phyloP scores from a whole-genome alignment of 768 basidiomycete genomes.

The Clitopilus hobsonii region DNA sequence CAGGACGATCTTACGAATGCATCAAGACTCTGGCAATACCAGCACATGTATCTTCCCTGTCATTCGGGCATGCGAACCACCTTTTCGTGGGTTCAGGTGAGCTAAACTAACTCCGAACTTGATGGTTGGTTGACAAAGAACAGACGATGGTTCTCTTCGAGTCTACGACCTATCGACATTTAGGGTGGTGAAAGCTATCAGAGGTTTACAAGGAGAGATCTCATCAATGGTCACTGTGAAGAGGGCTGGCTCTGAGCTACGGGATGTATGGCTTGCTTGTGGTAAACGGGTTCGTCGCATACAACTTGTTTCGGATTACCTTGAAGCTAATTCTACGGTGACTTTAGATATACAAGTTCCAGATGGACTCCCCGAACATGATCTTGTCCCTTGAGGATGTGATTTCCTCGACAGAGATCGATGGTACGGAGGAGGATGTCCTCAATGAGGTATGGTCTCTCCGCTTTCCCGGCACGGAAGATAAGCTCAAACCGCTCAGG shows the following conservation, averaged over 20 bases:
- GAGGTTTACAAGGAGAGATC: slow-evolving; percentile 51
- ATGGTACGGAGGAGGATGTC: slow-evolving; percentile 48
- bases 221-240: slow-evolving; percentile 54
- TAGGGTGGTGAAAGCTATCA: slow-evolving; percentile 61
- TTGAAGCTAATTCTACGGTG: not conserved
- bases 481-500: slow-evolving; percentile 30
- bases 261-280: slow-evolving; percentile 63
- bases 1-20: slow-evolving; percentile 17
- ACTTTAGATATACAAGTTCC: slow-evolving; percentile 37
- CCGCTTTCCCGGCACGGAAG: not conserved
- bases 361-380: slow-evolving; percentile 43
- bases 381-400: slow-evolving; percentile 53
- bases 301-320: not conserved
- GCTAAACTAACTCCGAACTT: not conserved
- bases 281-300: slow-evolving; percentile 45
- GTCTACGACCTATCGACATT: slow-evolving; percentile 56
- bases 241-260: slow-evolving; percentile 32
- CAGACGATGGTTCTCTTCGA: slow-evolving; percentile 69
- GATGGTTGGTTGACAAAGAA: not conserved
- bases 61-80: slow-evolving; percentile 41
- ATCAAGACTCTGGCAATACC: slow-evolving; percentile 46
- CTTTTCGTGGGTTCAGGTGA: slow-evolving; percentile 63
- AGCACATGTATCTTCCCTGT: slow-evolving; percentile 48
- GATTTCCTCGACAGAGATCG: slow-evolving; percentile 36
- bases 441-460: slow-evolving; percentile 59